phyloP scores from a whole-genome alignment of 2,329 filamentous ascomycete species.

The Stylonectria norvegica region DNA sequence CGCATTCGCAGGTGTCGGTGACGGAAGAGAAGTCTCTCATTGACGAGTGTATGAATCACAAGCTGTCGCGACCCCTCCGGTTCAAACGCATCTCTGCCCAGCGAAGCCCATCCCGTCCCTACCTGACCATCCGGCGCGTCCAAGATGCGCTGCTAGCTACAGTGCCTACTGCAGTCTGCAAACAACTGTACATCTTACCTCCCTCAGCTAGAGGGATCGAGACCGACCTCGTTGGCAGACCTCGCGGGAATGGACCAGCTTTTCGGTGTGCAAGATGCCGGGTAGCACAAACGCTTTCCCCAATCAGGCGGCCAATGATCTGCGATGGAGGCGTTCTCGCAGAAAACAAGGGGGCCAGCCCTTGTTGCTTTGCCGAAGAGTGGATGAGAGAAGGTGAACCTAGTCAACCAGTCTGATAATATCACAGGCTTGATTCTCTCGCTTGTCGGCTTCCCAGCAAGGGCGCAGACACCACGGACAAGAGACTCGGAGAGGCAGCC shows the following conservation, averaged over 20 bases:
- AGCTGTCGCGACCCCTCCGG: slow-evolving; percentile 22
- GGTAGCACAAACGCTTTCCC: slow-evolving; percentile 6
- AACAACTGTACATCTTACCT: no score
- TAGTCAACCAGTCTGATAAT: no score
- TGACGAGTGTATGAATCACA: slow-evolving; percentile 10
- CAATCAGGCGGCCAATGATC: slow-evolving; percentile 16
- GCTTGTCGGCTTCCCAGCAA: no score
- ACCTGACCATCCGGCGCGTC: neutral
- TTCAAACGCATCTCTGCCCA: slow-evolving; percentile 28
- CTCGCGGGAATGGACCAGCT: slow-evolving; percentile 9
- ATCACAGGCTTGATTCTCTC: no score
- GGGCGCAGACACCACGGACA: no score
- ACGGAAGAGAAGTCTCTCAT: slow-evolving; percentile 13
- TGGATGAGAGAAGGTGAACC: no score
- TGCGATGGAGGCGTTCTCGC: slow-evolving; percentile 12
- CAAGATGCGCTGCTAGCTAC: no score
- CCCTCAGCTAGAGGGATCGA: no score
- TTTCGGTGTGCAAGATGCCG: slow-evolving; percentile 10
- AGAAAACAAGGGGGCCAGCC: slow-evolving; percentile 10
- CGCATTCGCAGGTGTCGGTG: slow-evolving; percentile 22
- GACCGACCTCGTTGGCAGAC: slow-evolving; percentile 12
- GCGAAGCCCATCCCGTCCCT: slow-evolving; percentile 10
- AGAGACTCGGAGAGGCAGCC: neutral
- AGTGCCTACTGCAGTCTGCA: no score
- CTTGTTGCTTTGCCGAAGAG: slow-evolving; percentile 4